Conservation (phyloP, 78 protist species). For the Pigoraptor vietnamica region DNA sequence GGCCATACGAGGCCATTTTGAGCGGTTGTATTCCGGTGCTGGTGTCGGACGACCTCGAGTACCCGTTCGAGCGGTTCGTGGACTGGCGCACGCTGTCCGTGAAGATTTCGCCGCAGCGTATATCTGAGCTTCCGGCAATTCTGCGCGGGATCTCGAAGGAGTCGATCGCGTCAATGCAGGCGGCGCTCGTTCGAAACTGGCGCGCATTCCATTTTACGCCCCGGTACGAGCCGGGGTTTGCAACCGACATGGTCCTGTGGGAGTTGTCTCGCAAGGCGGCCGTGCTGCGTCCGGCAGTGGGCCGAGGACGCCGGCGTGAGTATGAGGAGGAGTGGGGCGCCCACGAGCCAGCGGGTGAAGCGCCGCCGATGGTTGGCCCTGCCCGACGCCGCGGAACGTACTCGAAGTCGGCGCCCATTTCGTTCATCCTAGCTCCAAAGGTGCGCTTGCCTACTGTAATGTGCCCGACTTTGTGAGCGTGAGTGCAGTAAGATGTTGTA, state of each 20-base stretch:
- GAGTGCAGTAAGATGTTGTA: no score
- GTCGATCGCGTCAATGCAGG: background rate
- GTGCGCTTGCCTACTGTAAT: background rate
- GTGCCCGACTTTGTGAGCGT: background rate
- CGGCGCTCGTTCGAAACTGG: background rate
- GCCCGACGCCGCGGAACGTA: background rate
- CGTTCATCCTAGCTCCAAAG: background rate
- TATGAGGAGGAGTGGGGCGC: background rate
- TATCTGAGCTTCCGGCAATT: background rate
- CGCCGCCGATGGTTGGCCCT: background rate
- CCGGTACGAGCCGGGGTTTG: background rate
- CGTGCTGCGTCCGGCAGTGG: background rate
- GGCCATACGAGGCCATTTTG: slow-evolving; percentile 4
- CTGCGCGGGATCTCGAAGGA: background rate
- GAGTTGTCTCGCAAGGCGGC: background rate
- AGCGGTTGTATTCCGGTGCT: slow-evolving; percentile 21
- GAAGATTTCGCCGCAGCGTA: background rate
- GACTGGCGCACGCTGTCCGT: background rate
- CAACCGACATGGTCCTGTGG: background rate
- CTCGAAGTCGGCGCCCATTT: background rate
- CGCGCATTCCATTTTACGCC: background rate
- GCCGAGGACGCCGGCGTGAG: background rate
- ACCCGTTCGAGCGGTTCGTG: background rate
- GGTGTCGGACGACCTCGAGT: background rate
- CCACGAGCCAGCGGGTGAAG: background rate